Conservation (phyloP, 371 early-diverging fungal genomes). For the Phascolomyces articulosus region DNA sequence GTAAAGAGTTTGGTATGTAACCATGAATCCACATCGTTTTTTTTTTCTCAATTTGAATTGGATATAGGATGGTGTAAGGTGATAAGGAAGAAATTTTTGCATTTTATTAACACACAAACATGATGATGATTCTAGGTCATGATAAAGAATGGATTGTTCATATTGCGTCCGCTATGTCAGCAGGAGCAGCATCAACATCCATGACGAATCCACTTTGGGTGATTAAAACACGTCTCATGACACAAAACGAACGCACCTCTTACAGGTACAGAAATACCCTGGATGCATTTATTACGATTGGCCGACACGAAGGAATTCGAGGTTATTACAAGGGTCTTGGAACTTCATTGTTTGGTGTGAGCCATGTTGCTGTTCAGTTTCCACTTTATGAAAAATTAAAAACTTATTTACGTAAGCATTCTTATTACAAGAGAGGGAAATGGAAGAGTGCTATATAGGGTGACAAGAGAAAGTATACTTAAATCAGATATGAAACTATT, state of each 20-base stretch:
- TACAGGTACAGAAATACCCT: constrained; percentile 74
- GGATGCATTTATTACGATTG: constrained; percentile 76
- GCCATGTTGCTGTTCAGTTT: constrained; percentile 95
- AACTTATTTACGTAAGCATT: constrained; percentile 54
- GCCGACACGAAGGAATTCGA: constrained; percentile 68
- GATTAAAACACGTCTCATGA: constrained; percentile 91
- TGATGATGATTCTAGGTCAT: constrained; percentile 21
- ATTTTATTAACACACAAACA: no score
- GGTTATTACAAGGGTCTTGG: constrained; percentile 92
- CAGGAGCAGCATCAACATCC: constrained; percentile 81
- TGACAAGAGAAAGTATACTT: background rate
- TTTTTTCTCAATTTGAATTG: no score
- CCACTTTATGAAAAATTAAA: constrained; percentile 94
- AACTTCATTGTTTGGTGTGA: constrained; percentile 87
- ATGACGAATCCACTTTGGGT: constrained; percentile 95
- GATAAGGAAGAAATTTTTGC: no score
- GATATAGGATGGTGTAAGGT: background rate
- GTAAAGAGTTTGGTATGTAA: constrained; percentile 11
- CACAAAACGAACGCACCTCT: constrained; percentile 70
- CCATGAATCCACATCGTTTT: no score
- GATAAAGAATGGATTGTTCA: constrained; percentile 69
- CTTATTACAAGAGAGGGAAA: background rate
- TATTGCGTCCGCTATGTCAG: constrained; percentile 84
- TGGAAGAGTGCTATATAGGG: background rate
- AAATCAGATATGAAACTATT: background rate